Evolutionary conservation across 441 rosid species (phyloP).

Genomic region (Adansonia grandidieri): DNA sequence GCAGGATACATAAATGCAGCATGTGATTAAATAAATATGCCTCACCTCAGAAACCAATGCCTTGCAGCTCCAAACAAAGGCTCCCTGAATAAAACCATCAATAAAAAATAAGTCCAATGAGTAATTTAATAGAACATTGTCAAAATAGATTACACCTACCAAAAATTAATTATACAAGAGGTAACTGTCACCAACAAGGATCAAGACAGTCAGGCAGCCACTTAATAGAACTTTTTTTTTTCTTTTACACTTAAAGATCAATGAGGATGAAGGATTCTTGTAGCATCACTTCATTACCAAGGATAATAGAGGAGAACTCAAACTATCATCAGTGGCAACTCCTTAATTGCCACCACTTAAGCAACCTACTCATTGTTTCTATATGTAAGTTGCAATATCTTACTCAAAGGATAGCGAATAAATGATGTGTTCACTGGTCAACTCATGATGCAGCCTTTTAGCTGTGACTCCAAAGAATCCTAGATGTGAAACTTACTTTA

Average conservation of each 20-base stretch:
- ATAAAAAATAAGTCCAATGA: slow-evolving; percentile 27
- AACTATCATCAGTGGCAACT: neutral
- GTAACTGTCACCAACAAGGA: neutral
- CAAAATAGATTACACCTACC: slow-evolving; percentile 9
- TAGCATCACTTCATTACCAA: neutral
- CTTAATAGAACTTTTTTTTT: neutral
- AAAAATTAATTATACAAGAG: slow-evolving; percentile 2
- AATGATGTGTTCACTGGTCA: neutral
- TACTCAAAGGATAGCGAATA: neutral
- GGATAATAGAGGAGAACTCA: slow-evolving; percentile 5
- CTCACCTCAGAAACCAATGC: slow-evolving; percentile 87
- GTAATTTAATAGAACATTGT: slow-evolving; percentile 11
- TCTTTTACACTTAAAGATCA: slow-evolving; percentile 2
- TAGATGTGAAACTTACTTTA: slow-evolving; percentile 6
- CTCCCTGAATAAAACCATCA: slow-evolving; percentile 59
- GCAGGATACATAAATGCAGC: neutral
- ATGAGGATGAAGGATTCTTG: neutral
- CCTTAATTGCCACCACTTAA: neutral
- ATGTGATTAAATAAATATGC: slow-evolving; percentile 3
- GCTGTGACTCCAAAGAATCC: neutral
- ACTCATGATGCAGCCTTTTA: slow-evolving; percentile 1
- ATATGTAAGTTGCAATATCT: neutral
- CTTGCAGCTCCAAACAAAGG: slow-evolving; percentile 90
- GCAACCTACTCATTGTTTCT: slow-evolving; percentile 7
- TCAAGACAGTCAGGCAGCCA: slow-evolving; percentile 11